Conservation (phyloP, 2,329 filamentous ascomycete genomes). For the Aspergillus caelatus region DNA sequence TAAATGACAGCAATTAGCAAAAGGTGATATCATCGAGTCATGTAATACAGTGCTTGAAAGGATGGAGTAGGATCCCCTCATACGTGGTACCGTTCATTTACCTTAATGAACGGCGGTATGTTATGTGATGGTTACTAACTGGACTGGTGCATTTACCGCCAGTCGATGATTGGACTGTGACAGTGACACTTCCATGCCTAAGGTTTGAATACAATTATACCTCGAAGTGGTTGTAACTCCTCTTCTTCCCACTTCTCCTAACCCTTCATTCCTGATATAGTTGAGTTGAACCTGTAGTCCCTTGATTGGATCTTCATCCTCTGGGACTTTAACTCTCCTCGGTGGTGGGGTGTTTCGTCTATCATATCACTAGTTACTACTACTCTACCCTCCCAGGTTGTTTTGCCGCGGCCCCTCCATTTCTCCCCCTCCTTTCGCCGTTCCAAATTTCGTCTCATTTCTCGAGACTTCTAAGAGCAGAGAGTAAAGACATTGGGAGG, state of each 20-base stretch:
- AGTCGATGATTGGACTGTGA: constrained; percentile 5
- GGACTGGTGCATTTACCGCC: background rate
- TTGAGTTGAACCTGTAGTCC: background rate
- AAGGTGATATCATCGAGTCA: background rate
- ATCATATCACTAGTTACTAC: background rate
- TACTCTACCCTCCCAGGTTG: background rate
- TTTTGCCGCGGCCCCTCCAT: constrained; percentile 6
- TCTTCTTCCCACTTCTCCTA: background rate
- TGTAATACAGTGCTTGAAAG: background rate
- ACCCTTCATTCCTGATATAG: background rate
- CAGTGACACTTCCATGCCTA: background rate
- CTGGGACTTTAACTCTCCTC: background rate
- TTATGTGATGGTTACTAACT: constrained; percentile 2
- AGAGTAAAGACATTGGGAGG: background rate
- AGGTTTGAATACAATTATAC: constrained; percentile 2
- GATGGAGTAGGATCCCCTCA: background rate
- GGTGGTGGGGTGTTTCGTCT: background rate
- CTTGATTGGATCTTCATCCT: background rate
- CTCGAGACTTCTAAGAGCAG: background rate
- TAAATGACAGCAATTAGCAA: background rate
- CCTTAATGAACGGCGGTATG: background rate
- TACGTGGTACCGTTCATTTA: constrained; percentile 1
- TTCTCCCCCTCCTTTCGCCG: background rate
- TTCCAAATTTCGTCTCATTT: background rate
- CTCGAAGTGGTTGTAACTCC: constrained; percentile 4